Evolutionary conservation across 345 rosid species (phyloP), one percentile per base, ranked within the genome.

Genomic region (Brassica incana): DNA sequence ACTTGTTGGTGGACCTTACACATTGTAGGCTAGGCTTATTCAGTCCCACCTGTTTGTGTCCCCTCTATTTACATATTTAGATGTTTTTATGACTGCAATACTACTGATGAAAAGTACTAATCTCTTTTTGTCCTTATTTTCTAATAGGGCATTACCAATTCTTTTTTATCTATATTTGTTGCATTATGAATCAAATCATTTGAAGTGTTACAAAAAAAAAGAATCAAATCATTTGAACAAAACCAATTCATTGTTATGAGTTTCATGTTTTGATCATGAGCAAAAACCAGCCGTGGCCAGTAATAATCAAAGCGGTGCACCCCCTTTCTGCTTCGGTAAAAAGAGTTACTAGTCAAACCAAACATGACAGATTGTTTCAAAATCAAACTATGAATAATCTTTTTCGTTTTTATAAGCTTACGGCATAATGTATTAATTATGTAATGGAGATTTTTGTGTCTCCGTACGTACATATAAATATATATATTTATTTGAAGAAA

Each of bases 1-100:
- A 62, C 75, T 70, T 77, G 71, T 71, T 64, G 65, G 61, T 78
- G 81, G 72, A 54, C 67, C 76, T 54, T 78, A 78, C 67, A n/a
- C 30, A 50, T 60, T 71, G 65, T 77, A 48, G 63, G 23, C 75
- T 77, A 48, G 45, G 59, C 66, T 35, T 52, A 71, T 65, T 52
- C 76, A 77, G 81, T 78, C 72, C 72, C 72, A 78, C 76, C 71
- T 69, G 56, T 54, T 27, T 78, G 14, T 71, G 66, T 25, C 72
- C 65, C 81, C 40, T 54, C 59, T 15, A 64, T 64, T 33, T 70
- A 50, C 45, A 63, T 63, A 3, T 16, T 33, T 77, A 60, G 71
- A 8, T 70, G 56, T 45, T 12, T 27, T 36, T 71, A 25, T 78
- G 54, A 69, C 69, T 68, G 33, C 20, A 54, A 23, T 56, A 38